Evolutionary conservation across 306 rosid genomes (phyloP), one percentile per base, ranked within the genome.

Genomic region (Sicyos baderoa): DNA sequence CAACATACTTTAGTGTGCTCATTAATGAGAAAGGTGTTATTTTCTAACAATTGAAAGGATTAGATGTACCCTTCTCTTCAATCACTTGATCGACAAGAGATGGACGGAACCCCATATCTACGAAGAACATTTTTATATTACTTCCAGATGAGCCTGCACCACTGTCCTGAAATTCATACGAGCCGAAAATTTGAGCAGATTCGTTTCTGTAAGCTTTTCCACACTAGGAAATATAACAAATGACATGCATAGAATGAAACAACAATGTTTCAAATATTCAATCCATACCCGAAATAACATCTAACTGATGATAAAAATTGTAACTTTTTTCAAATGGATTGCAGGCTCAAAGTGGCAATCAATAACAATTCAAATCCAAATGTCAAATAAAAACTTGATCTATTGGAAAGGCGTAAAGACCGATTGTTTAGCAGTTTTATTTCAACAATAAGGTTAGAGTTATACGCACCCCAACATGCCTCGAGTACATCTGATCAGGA

Each of bases 71-170:
- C 70, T 90, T 93, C 79, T 90, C 91, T 75, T 78, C 76, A 49
- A 93, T 85, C 64, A 80, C 97, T 84, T 73, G 82, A 81, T 93
- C 94, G 3, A 93, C 99, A 35, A 84, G 88, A 58, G 79, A 62
- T 0, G 96, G 94, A 44, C 16, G 73, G 76, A 93, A 93, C 68
- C 99, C 99, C 99, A 93, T 93, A 55, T 89, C 97, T 47, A 86
- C 75, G 62, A 93, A 84, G 78, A 83, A 85, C 15, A 84, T 54
- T 45, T 91, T 79, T 27, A 81, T 55, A 71, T 86, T 79, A 77
- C 86, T 75, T 55, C 88, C 86, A 4, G 98, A 92, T 44, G 98
- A 89, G 77, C 96, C 87, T 40, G 96, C 95, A 44, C 61, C 81
- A 69, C 79, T 79, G 68, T 79, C 83, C 95, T 89, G 79, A 29